phyloP scores from a whole-genome alignment of 768 basidiomycete species.

The Nidularia pulvinata region DNA sequence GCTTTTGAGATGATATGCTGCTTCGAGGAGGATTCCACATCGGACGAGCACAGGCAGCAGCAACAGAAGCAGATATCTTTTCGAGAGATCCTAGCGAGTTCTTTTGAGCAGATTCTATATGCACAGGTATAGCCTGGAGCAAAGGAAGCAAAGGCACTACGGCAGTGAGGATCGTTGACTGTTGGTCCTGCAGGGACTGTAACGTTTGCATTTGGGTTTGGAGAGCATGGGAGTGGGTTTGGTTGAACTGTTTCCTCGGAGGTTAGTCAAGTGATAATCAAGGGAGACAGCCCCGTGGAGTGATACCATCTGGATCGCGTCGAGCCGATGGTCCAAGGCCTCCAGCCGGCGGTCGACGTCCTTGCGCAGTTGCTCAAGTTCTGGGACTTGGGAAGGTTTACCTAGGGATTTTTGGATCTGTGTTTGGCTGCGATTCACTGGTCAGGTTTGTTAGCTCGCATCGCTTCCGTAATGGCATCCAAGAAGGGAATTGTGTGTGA shows the following conservation, averaged over 20 bases:
- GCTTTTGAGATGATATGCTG: background rate
- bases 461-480: background rate
- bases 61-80: background rate
- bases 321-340: constrained; percentile 52
- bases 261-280: background rate
- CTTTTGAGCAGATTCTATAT: constrained; percentile 44
- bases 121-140: constrained; percentile 56
- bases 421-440: constrained; percentile 65
- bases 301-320: constrained; percentile 51
- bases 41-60: constrained; percentile 1
- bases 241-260: constrained; percentile 34
- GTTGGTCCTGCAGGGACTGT: constrained; percentile 64
- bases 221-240: constrained; percentile 41
- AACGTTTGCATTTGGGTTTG: constrained; percentile 57
- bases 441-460: background rate
- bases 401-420: constrained; percentile 61
- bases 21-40: constrained; percentile 7
- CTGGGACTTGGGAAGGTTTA: constrained; percentile 46
- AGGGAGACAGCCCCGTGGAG: background rate
- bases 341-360: constrained; percentile 40
- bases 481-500: too few species aligned
- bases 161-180: constrained; percentile 50
- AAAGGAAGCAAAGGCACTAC: constrained; percentile 62
- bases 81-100: background rate
- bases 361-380: constrained; percentile 37